Evolutionary conservation across 345 rosid genomes (phyloP).

Genomic region (Pugionium cornutum): DNA sequence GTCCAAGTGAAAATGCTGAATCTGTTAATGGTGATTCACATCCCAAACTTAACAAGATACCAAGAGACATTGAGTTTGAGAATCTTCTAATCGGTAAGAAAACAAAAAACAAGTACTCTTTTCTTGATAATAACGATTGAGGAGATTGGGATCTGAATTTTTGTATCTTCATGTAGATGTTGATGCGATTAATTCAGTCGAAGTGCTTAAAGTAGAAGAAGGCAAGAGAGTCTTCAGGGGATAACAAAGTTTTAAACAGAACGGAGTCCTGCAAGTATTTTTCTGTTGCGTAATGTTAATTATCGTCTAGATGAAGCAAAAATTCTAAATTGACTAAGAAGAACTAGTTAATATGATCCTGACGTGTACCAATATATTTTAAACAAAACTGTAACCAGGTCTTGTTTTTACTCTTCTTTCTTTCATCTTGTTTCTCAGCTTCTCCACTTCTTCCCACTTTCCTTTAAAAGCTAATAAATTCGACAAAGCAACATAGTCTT

Average conservation of each 20-base stretch:
- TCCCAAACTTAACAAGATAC: constrained; percentile 2
- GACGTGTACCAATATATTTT: constrained; percentile 21
- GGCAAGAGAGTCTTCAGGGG: constrained; percentile 34
- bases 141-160: constrained; percentile 13
- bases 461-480: constrained; percentile 58
- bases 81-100: constrained; percentile 30
- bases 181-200: constrained; percentile 18
- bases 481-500: constrained; percentile 59
- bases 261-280: constrained; percentile 14
- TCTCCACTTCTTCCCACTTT: constrained; percentile 59
- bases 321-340: background rate
- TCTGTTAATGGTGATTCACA: constrained; percentile 9
- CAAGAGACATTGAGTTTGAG: constrained; percentile 19
- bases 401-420: constrained; percentile 32
- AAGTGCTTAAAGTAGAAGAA: constrained; percentile 22
- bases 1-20: background rate
- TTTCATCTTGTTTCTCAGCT: constrained; percentile 42
- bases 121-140: background rate
- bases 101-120: background rate
- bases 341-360: constrained; percentile 3
- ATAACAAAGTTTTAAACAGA: constrained; percentile 13
- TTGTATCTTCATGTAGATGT: constrained; percentile 23
- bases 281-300: constrained; percentile 19
- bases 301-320: background rate
- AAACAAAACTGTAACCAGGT: constrained; percentile 38